Evolutionary conservation across 768 basidiomycete species (phyloP), one percentile per base, ranked within the genome.

Genomic region (Trametes cinnabarina): DNA sequence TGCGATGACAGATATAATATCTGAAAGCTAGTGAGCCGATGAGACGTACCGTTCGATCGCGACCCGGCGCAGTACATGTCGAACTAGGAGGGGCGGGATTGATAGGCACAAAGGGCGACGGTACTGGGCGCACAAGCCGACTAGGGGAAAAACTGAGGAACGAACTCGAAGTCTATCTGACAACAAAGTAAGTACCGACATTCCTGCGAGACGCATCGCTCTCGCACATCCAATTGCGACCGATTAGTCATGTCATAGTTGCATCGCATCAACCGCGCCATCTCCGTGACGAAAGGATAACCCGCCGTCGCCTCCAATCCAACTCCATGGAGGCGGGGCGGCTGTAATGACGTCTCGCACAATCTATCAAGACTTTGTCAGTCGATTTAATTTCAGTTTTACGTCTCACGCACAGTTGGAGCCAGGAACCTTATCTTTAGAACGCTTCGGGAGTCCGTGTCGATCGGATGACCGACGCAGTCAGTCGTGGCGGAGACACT

Each of bases 321-420:
- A 20, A 19, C 32, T 35, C 15, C 32, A 35, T 35, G 32, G 52
- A 17, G 23, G 20, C 14, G 20, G 26, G 26, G 39, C 46, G 47
- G 46, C 46, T 48, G 40, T 26, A 15, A 47, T 47, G 54, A 55
- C 54, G 37, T 47, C 28, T 32, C 39, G 46, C 54, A 55, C 54
- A 55, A 55, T 55, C 54, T 47, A 55, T 55, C 54, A 55, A 26
- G 15, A 17, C 12, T 28, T 19, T 55, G 54, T 55, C 54, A 55
- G 54, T 14, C 37, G 25, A 4, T 22, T 15, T 49, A 34, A 49
- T 49, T 20, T 30, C 22, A 19, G 14, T 20, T 9, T 22, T 22
- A 35, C 28, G 20, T 34, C 2, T 35, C 28, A 10, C 34, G 19
- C 12, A 20, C n/a, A 20, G 10, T 35, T n/a, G 19, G 32, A 35